Conservation (phyloP, 1,284 basidiomycete species). For the Athelia psychrophila region DNA sequence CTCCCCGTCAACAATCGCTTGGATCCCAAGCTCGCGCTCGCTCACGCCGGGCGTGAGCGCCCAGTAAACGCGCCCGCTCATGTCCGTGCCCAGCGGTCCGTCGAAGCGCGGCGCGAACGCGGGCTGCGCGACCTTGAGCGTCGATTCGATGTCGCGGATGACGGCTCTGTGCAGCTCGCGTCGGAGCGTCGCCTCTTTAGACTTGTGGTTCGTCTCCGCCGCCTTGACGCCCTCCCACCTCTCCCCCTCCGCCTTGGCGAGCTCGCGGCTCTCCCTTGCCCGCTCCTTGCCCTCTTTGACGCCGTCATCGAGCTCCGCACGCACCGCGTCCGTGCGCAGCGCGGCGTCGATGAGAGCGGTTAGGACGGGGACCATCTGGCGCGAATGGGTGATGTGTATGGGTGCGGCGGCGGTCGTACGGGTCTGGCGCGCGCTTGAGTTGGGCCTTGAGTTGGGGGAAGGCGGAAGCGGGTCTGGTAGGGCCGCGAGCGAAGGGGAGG, state of each 20-base stretch:
- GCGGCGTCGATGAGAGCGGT: conserved; percentile 51
- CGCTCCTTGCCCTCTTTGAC: conserved; percentile 51
- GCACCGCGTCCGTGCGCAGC: conserved; percentile 43
- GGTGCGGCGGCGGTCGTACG: conserved; percentile 24
- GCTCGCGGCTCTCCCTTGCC: conserved; percentile 46
- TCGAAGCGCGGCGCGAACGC: conserved; percentile 39
- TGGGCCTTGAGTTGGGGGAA: conserved; percentile 43
- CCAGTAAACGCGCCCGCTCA: conserved; percentile 52
- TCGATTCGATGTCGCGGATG: conserved; percentile 36
- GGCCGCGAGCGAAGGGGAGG: conserved; percentile 18
- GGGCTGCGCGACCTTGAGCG: conserved; percentile 34
- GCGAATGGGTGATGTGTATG: conserved; percentile 41
- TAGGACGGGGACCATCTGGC: conserved; percentile 66
- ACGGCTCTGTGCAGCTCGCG: conserved; percentile 35
- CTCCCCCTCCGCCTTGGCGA: conserved; percentile 41
- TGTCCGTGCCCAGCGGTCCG: conserved; percentile 46
- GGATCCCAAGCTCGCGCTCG: conserved; percentile 46
- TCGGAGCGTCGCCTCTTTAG: conserved; percentile 17
- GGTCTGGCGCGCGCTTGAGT: conserved; percentile 34
- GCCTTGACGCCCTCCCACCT: conserved; percentile 35
- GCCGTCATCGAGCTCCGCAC: conserved; percentile 57
- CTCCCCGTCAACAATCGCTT: conserved; percentile 17
- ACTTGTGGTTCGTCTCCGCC: conserved; percentile 13
- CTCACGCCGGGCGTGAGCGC: conserved; percentile 44
- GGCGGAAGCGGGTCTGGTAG: conserved; percentile 55